Evolutionary conservation across 2,329 filamentous ascomycete genomes (phyloP).

Genomic region (Neocucurbitaria cava): DNA sequence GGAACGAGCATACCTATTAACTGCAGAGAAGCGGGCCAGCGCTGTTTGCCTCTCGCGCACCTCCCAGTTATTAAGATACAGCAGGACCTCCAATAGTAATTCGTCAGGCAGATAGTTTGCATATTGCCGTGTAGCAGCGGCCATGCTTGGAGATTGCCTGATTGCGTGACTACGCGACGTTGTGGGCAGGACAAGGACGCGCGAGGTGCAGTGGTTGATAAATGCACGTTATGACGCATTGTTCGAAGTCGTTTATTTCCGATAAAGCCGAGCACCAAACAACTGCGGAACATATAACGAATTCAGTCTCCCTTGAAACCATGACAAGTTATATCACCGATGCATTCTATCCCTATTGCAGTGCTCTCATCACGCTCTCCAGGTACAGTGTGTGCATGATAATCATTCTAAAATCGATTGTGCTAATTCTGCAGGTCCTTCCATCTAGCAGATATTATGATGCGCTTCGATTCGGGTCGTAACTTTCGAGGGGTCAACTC

Average conservation of each 20-base stretch:
- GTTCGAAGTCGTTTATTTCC: background rate
- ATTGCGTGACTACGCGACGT: background rate
- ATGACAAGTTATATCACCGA: background rate
- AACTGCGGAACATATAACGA: too few species aligned
- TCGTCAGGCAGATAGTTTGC: slow-evolving; percentile 54
- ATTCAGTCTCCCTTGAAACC: too few species aligned
- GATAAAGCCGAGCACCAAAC: background rate
- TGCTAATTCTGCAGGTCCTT: background rate
- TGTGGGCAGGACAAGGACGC: background rate
- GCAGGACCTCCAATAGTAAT: slow-evolving; percentile 59
- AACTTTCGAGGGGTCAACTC: background rate
- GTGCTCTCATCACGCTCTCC: background rate
- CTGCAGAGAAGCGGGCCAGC: slow-evolving; percentile 60
- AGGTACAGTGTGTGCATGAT: background rate
- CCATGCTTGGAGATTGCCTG: background rate
- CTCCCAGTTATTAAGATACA: slow-evolving; percentile 47
- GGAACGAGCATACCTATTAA: slow-evolving; percentile 31
- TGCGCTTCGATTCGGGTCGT: background rate
- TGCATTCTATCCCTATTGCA: background rate
- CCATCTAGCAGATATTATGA: background rate
- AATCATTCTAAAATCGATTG: too few species aligned
- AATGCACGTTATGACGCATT: background rate
- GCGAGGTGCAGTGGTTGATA: background rate
- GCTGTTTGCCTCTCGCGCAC: slow-evolving; percentile 51
- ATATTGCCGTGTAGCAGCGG: background rate